Base-by-base conservation (phyloP, 2,329 filamentous ascomycete genomes). In the Fusarium euwallaceae region DNA sequence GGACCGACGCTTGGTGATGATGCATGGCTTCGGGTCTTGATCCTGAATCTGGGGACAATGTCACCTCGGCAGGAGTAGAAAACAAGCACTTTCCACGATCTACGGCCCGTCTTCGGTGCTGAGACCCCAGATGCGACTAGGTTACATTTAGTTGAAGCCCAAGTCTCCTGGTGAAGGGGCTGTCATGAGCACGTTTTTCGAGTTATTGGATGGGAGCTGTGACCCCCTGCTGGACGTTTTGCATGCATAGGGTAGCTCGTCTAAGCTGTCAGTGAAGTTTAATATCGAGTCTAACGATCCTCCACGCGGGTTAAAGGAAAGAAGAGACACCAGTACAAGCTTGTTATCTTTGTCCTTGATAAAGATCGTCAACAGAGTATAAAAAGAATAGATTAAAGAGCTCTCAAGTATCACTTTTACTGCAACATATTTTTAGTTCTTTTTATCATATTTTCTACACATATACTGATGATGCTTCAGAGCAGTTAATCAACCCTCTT, bases 91-190 rank as follows among this genome's bases (percentile, higher is more conserved):
- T 41, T 60, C 36, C 39, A 48, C 16, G 53, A 64, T 71, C 64
- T 67, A 51, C 71, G 74, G 74, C 71, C 71, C 71, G 66, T 76
- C 63, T 66, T 75, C 74, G 71, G 74, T 36, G 62, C 45, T 58
- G 55, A 65, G 29, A n/a, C 43, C 74, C 37, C 65, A 72, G 73
- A 64, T 61, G 64, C 11, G 71, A 74, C 62, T 64, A 74, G 68
- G 66, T 61, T 45, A 27, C 48, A 45, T 60, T 45, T 55, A 27
- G 72, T 58, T 24, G 41, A 53, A 37, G 58, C 39, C 60, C 37
- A 62, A 66, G 65, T 58, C 45, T 74, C 66, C 66, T 69, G 72
- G 66, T 63, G 64, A 60, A 59, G n/a, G 27, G 43, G 17, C 6
- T 32, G 61, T 32, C 59, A 43, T 39, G 34, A 22, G 36, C 27